Evolutionary conservation across 495 filamentous ascomycete genomes (phyloP).

Genomic region (Aspergillus leporis): DNA sequence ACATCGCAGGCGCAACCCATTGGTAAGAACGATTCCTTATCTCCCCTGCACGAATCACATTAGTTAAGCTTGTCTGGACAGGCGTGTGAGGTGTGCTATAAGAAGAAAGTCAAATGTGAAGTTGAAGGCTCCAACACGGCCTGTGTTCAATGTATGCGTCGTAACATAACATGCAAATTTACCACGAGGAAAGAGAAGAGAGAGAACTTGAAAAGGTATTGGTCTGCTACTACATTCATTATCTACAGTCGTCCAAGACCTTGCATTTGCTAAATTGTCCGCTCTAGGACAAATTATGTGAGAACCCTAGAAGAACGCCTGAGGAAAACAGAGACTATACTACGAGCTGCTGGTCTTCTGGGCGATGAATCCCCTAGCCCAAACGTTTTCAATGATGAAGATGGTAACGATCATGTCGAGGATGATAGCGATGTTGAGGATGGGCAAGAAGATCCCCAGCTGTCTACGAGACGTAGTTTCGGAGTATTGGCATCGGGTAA

Average conservation of each 20-base stretch:
- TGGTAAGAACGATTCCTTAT: conserved; percentile 25
- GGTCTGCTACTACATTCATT: background rate
- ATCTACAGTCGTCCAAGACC: background rate
- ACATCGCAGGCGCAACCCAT: conserved; percentile 24
- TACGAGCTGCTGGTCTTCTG: conserved; percentile 80
- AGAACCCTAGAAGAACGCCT: conserved; percentile 88
- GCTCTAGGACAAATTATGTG: conserved; percentile 82
- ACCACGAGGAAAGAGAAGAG: conserved; percentile 88
- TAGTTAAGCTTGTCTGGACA: conserved; percentile 35
- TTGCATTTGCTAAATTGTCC: conserved; percentile 8
- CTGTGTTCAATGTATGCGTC: conserved; percentile 90
- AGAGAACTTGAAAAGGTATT: conserved; percentile 83
- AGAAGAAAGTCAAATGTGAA: conserved; percentile 98
- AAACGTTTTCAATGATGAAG: conserved; percentile 58
- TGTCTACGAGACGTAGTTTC: conserved; percentile 6
- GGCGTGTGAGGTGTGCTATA: conserved; percentile 96
- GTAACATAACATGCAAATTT: conserved; percentile 90
- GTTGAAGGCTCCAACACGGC: conserved; percentile 67
- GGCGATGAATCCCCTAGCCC: conserved; percentile 70
- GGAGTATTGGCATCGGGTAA: background rate
- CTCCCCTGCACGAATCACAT: background rate
- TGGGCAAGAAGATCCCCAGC: conserved; percentile 7
- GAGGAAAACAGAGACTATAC: conserved; percentile 79
- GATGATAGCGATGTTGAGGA: conserved; percentile 68
- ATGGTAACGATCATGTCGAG: conserved; percentile 7